These are phyloP conservation scores for Mucor indicus DNA, from an alignment of 371 early-diverging fungal species.

Conservation along the genomic window DNA sequence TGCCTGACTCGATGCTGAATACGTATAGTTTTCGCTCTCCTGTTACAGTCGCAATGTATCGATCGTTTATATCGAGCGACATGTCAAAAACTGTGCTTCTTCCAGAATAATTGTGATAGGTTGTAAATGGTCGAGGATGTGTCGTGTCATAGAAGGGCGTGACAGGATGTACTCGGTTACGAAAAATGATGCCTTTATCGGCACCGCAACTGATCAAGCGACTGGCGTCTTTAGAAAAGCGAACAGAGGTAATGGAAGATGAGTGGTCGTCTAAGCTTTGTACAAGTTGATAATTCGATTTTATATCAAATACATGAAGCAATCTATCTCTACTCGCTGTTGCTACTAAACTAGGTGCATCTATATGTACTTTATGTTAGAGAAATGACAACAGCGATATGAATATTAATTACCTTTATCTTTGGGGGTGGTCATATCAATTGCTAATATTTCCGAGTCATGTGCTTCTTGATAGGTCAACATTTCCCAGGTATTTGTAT, in stretches of 20 bases:
- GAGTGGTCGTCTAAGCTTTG: conserved; percentile 88
- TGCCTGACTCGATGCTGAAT: conserved; percentile 66
- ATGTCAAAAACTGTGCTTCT: conserved; percentile 78
- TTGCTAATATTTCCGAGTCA: conserved; percentile 77
- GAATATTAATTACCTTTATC: not conserved
- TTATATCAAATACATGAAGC: conserved; percentile 76
- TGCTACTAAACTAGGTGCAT: conserved; percentile 57
- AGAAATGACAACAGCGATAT: not conserved
- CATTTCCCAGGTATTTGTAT: conserved; percentile 57
- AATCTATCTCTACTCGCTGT: conserved; percentile 82
- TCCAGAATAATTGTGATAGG: conserved; percentile 72
- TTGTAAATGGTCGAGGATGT: conserved; percentile 35
- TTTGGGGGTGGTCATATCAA: conserved; percentile 63
- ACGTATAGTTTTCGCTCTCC: conserved; percentile 70
- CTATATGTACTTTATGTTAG: conserved; percentile 2
- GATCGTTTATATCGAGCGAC: conserved; percentile 57
- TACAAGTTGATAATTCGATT: conserved; percentile 52
- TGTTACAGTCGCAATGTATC: conserved; percentile 61
- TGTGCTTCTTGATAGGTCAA: conserved; percentile 76
- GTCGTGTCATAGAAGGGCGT: conserved; percentile 7
- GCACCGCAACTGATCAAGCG: conserved; percentile 79
- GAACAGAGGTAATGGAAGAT: conserved; percentile 76
- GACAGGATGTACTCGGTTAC: conserved; percentile 33
- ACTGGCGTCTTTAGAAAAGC: conserved; percentile 63
- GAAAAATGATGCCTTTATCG: conserved; percentile 83